Evolutionary conservation across 1,284 basidiomycete species (phyloP).

Genomic region (Melampsora americana): DNA sequence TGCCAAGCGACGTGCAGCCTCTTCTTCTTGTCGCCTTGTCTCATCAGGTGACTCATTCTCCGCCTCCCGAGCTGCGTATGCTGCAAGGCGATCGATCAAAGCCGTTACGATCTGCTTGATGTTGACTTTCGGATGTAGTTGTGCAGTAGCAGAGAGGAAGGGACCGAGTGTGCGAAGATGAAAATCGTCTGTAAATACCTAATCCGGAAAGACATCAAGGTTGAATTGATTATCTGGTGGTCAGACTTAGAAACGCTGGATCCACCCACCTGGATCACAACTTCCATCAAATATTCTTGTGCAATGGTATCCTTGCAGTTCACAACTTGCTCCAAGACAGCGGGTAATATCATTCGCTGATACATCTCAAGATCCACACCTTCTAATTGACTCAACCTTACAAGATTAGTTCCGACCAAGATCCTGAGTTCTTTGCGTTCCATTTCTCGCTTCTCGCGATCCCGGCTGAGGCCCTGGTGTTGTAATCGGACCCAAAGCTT

Average conservation of each 20-base stretch:
- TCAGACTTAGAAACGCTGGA: not conserved
- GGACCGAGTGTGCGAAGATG: slow-evolving; percentile 86
- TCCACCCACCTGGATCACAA: slow-evolving; percentile 77
- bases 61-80: slow-evolving; percentile 86
- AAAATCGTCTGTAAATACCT: slow-evolving; percentile 96
- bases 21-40: slow-evolving; percentile 82
- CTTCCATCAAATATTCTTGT: slow-evolving; percentile 96
- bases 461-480: slow-evolving; percentile 89
- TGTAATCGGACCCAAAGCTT: slow-evolving; percentile 96
- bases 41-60: slow-evolving; percentile 90
- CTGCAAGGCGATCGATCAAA: slow-evolving; percentile 87
- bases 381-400: slow-evolving; percentile 84
- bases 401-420: slow-evolving; percentile 90
- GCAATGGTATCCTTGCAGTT: slow-evolving; percentile 95
- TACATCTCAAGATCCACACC: slow-evolving; percentile 91
- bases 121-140: slow-evolving; percentile 90
- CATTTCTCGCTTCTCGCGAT: slow-evolving; percentile 90
- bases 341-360: slow-evolving; percentile 74
- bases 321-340: slow-evolving; percentile 88
- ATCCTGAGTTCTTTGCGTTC: slow-evolving; percentile 88
- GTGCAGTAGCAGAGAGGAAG: slow-evolving; percentile 87
- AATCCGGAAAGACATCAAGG: slow-evolving; percentile 1
- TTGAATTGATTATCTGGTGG: not conserved
- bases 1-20: slow-evolving; percentile 75
- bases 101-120: slow-evolving; percentile 96